Evolutionary conservation across 2,329 filamentous ascomycete species (phyloP), one percentile per base, ranked within the genome.

Genomic region (Botrytis fabae): DNA sequence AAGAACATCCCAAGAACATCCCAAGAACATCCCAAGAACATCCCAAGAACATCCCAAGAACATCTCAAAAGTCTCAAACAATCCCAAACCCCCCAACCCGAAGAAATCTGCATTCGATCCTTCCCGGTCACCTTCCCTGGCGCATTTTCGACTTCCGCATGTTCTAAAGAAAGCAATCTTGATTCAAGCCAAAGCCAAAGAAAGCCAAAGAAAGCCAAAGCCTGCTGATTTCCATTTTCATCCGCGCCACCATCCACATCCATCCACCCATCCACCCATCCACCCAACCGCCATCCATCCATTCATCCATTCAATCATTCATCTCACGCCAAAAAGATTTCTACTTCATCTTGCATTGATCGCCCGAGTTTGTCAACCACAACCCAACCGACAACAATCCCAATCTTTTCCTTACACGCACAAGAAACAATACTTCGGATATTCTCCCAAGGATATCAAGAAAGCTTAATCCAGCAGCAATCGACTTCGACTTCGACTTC

Each of bases 1-100:
- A 64, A 64, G 42, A 64, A 65, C 42, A 54, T 54, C 48, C n/a
- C 48, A 54, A n/a, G n/a, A n/a, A n/a, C n/a, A n/a, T n/a, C n/a
- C n/a, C 18, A 64, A 64, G 42, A 64, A 65, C 42, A 54, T 54
- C 48, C n/a, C 48, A 54, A n/a, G 62, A 46, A 46, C 62, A 64
- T 48, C 42, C 42, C 42, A 48, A 65, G 62, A 46, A 46, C 62
- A 64, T 48, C 42, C 42, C 18, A 64, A 64, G 42, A 64, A 65
- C 42, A 54, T 54, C 48, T 54, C 48, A 54, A n/a, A 42, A 51
- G 22, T 38, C 44, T 38, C 44, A 51, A 38, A 51, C 22, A 25
- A 51, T n/a, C 16, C 25, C 25, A 7, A 16, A 20, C 16, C 32
- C 32, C 32, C 32, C 2, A 32, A 32, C 32, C 8, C 22, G 8